phyloP scores from a whole-genome alignment of 768 basidiomycete species.

The Boletus huronensis region DNA sequence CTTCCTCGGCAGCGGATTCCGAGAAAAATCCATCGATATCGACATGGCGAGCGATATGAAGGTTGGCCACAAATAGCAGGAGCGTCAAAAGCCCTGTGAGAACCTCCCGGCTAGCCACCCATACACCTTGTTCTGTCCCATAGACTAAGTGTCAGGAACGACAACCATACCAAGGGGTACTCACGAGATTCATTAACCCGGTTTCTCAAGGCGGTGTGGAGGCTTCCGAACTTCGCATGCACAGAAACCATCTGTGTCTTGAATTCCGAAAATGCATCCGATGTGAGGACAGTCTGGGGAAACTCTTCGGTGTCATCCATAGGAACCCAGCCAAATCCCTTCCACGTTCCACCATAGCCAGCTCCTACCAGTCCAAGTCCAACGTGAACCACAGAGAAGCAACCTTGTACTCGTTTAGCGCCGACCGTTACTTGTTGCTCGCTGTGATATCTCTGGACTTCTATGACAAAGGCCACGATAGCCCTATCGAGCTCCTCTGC shows the following conservation, averaged over 20 bases:
- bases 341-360: constrained; percentile 74
- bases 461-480: constrained; percentile 61
- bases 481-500: constrained; percentile 74
- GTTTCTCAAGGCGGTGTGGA: constrained; percentile 24
- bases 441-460: constrained; percentile 58
- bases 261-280: constrained; percentile 55
- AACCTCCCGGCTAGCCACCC: constrained; percentile 44
- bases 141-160: constrained; percentile 1
- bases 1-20: constrained; percentile 39
- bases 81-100: constrained; percentile 57
- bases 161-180: neutral
- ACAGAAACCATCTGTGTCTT: constrained; percentile 44
- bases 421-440: constrained; percentile 25
- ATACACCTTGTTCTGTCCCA: constrained; percentile 28
- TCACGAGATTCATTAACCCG: constrained; percentile 24
- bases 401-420: constrained; percentile 57
- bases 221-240: constrained; percentile 46
- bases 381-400: constrained; percentile 57
- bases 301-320: constrained; percentile 45
- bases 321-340: constrained; percentile 79
- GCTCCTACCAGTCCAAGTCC: constrained; percentile 80
- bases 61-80: constrained; percentile 56
- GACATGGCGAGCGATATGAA: constrained; percentile 77
- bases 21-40: constrained; percentile 75
- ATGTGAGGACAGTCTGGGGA: constrained; percentile 46